phyloP scores from a whole-genome alignment of 495 filamentous ascomycete species.

The Astrothelium macrocarpum region DNA sequence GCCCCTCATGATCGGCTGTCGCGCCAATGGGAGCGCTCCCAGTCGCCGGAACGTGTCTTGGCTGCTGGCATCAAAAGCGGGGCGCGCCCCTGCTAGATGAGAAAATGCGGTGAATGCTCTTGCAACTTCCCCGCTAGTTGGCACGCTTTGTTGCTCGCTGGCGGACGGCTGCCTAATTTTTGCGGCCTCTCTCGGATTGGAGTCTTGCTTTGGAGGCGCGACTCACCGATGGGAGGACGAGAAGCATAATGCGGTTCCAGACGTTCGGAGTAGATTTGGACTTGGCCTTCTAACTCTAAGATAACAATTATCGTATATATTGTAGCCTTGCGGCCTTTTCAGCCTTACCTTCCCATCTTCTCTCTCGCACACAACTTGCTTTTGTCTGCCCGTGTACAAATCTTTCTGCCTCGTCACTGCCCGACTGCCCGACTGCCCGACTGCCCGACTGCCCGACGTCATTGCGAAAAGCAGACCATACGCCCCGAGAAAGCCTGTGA shows the following conservation, averaged over 20 bases:
- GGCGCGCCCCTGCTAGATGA: neutral
- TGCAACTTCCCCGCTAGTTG: neutral
- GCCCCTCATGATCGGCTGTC: neutral
- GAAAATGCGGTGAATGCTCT: conserved; percentile 3
- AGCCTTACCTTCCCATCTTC: neutral
- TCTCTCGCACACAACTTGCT: no score
- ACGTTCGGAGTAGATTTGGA: no score
- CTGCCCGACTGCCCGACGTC: no score
- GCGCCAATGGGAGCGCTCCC: neutral
- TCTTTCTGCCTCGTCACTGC: neutral
- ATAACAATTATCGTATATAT: neutral
- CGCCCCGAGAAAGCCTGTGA: no score
- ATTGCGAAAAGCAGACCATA: no score
- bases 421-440: no score
- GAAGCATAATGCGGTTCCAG: neutral
- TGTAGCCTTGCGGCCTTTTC: neutral
- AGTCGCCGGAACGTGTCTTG: neutral
- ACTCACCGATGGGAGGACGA: neutral
- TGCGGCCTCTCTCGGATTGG: neutral
- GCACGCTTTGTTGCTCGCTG: neutral
- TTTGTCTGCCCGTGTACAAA: neutral
- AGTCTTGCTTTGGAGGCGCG: neutral
- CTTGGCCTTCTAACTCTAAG: no score
- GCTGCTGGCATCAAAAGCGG: neutral
- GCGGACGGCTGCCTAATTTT: conserved; percentile 1